Evolutionary conservation across 768 basidiomycete species (phyloP).

Genomic region (Gautieria morchelliformis): DNA sequence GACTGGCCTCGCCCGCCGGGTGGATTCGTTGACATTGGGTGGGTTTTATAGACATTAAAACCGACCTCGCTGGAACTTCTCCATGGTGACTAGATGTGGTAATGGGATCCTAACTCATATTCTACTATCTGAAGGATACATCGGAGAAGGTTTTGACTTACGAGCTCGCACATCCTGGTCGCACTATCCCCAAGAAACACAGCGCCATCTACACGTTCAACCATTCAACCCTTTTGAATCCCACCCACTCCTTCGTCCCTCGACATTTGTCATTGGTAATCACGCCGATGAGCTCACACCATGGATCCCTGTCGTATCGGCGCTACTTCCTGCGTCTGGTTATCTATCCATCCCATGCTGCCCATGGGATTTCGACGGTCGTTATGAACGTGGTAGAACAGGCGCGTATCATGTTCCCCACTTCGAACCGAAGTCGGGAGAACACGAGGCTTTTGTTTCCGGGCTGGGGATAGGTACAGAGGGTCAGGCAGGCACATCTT

Average conservation of each 20-base stretch:
- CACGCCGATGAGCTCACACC: constrained; percentile 96
- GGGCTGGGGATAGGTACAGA: constrained; percentile 49
- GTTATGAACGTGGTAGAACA: constrained; percentile 44
- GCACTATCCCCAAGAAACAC: constrained; percentile 60
- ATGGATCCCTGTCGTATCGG: constrained; percentile 81
- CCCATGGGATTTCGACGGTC: constrained; percentile 67
- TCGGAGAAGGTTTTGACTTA: constrained; percentile 77
- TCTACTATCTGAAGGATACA: constrained; percentile 72
- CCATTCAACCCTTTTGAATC: constrained; percentile 55
- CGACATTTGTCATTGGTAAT: constrained; percentile 81
- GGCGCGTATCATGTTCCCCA: constrained; percentile 14
- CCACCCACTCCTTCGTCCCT: constrained; percentile 24
- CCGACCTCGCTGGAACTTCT: neutral
- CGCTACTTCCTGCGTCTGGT: constrained; percentile 47
- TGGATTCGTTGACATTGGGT: constrained; percentile 90
- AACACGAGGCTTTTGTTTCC: constrained; percentile 22
- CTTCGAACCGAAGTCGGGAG: constrained; percentile 19
- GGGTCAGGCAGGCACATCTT: constrained; percentile 54
- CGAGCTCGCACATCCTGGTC: constrained; percentile 80
- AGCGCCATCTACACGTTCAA: constrained; percentile 49
- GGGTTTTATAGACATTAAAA: constrained; percentile 14
- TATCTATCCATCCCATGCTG: constrained; percentile 89
- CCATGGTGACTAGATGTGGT: constrained; percentile 45
- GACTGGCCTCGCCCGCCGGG: constrained; percentile 70
- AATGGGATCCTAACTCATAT: constrained; percentile 92